These are phyloP conservation scores for Coemansia sp. DNA, from an alignment of 192 early-diverging fungal species.

Conservation along the genomic window DNA sequence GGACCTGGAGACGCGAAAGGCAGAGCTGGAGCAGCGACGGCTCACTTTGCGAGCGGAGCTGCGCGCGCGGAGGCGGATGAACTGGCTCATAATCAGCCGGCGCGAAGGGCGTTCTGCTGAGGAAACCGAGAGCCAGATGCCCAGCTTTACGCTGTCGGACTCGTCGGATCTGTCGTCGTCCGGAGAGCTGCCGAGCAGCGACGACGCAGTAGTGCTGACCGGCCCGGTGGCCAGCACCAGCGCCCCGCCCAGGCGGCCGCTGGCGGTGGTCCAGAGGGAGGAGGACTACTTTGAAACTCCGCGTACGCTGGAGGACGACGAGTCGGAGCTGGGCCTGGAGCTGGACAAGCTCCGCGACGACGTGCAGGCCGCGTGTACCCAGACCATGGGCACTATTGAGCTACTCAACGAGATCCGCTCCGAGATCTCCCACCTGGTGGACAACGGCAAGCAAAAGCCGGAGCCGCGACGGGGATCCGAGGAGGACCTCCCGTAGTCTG, in stretches of 20 bases:
- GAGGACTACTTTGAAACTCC: background rate
- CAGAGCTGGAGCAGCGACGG: conserved; percentile 13
- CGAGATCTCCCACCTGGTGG: conserved; percentile 1
- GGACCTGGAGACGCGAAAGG: conserved; percentile 21
- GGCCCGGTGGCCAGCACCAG: background rate
- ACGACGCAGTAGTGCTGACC: background rate
- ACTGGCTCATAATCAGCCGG: conserved; percentile 1
- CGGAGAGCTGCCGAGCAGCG: background rate
- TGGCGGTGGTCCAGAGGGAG: background rate
- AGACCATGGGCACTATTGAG: background rate
- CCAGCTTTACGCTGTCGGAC: conserved; percentile 1
- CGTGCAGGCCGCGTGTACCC: conserved; percentile 2
- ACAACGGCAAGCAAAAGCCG: no score
- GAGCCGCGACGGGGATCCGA: no score
- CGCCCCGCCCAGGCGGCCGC: no score
- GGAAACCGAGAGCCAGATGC: background rate
- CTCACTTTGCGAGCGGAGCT: conserved; percentile 19
- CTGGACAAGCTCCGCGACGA: conserved; percentile 7
- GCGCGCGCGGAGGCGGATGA: conserved; percentile 2
- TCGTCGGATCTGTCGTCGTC: background rate
- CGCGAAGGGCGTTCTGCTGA: background rate
- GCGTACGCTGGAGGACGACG: background rate
- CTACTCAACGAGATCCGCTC: conserved; percentile 1
- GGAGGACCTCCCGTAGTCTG: no score
- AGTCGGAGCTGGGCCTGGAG: background rate